Evolutionary conservation across 73 alveolate genomes (phyloP).

Genomic region (Blepharisma stoltei): DNA sequence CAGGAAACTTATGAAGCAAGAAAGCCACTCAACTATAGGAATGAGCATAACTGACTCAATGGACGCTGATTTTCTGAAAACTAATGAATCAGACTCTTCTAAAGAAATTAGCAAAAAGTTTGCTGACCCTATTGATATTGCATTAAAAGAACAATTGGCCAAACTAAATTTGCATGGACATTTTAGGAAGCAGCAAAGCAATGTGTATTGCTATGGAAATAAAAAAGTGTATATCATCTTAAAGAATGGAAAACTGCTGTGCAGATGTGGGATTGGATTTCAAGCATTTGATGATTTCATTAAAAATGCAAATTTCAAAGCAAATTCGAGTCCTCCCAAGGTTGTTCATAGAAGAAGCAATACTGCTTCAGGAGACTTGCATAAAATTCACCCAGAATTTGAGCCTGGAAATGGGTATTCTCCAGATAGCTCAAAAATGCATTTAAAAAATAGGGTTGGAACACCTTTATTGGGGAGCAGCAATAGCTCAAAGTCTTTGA

Average conservation of each 20-base stretch:
- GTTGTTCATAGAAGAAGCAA: background rate
- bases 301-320: background rate
- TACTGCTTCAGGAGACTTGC: background rate
- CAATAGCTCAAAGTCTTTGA: no score
- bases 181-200: background rate
- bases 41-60: no score
- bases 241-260: background rate
- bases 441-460: no score
- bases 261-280: background rate
- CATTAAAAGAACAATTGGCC: background rate
- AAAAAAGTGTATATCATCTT: background rate
- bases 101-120: no score
- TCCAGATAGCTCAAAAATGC: no score
- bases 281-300: background rate
- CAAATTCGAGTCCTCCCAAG: background rate
- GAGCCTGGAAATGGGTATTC: no score
- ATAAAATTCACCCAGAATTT: no score
- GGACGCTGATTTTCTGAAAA: no score
- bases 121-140: background rate
- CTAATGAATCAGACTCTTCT: no score
- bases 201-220: slow-evolving; percentile 3
- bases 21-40: no score
- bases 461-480: no score
- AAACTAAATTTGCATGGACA: background rate
- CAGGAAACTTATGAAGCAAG: no score